These are phyloP conservation scores for Aeschynomene evenia DNA, from an alignment of 306 rosid genomes.

Conservation along the genomic window DNA sequence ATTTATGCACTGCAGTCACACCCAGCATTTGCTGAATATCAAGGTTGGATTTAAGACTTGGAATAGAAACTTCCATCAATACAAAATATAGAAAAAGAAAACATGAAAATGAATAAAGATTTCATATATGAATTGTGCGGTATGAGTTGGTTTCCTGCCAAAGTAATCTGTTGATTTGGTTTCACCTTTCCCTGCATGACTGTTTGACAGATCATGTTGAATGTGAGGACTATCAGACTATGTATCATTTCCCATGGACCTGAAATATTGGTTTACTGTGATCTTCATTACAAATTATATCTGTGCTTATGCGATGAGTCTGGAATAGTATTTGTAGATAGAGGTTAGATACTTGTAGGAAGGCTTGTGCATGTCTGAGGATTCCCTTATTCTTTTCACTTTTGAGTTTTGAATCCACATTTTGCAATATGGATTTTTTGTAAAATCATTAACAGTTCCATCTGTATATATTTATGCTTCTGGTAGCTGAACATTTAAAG, in stretches of 20 bases:
- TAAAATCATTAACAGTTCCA: background rate
- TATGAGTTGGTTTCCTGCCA: constrained; percentile 30
- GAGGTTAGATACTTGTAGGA: constrained; percentile 22
- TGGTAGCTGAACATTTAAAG: constrained; percentile 9
- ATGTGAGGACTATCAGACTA: constrained; percentile 8
- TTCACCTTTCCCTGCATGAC: constrained; percentile 10
- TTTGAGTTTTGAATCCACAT: background rate
- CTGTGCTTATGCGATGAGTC: constrained; percentile 29
- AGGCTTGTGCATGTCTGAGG: constrained; percentile 21
- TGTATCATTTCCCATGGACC: constrained; percentile 25
- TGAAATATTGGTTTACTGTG: constrained; percentile 20
- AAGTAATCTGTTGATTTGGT: constrained; percentile 19
- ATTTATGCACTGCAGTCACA: constrained; percentile 46
- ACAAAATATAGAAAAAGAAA: constrained; percentile 40
- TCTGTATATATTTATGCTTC: constrained; percentile 27
- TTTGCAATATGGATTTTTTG: background rate
- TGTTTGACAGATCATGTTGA: constrained; percentile 16
- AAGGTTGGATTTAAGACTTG: constrained; percentile 73
- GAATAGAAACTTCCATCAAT: constrained; percentile 64
- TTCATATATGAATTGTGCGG: constrained; percentile 26
- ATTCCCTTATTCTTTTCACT: constrained; percentile 9
- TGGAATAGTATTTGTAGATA: constrained; percentile 42
- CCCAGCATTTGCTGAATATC: constrained; percentile 57
- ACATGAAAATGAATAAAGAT: constrained; percentile 27
- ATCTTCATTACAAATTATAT: constrained; percentile 11